Conservation (phyloP, 2,329 filamentous ascomycete genomes). For the Exserohilum rostratum region DNA sequence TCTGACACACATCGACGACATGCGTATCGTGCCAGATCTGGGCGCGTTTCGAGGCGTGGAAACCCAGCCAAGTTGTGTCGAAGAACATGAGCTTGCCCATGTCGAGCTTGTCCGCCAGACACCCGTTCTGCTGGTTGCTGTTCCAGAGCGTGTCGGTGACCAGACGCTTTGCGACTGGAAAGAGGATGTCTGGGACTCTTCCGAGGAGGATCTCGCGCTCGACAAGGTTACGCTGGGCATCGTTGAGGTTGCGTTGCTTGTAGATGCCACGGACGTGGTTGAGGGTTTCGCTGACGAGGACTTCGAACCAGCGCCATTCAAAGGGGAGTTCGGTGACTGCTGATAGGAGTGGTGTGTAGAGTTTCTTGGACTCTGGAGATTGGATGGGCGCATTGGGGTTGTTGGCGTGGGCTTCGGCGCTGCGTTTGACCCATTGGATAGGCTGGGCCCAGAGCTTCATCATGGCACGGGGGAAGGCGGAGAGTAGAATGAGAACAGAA, state of each 20-base stretch:
- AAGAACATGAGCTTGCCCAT: slow-evolving; percentile 73
- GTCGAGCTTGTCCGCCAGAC: slow-evolving; percentile 66
- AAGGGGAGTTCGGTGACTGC: slow-evolving; percentile 50
- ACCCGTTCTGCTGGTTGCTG: slow-evolving; percentile 43
- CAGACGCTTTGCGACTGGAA: slow-evolving; percentile 56
- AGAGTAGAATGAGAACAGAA: slow-evolving; percentile 40
- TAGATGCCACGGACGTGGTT: slow-evolving; percentile 68
- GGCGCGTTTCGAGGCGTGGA: slow-evolving; percentile 63
- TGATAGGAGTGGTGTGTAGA: slow-evolving; percentile 48
- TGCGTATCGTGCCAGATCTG: slow-evolving; percentile 67
- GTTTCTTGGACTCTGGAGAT: slow-evolving; percentile 52
- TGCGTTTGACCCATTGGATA: slow-evolving; percentile 39
- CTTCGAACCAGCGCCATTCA: slow-evolving; percentile 54
- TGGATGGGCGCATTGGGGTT: slow-evolving; percentile 49
- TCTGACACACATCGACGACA: slow-evolving; percentile 64
- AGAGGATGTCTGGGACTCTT: slow-evolving; percentile 58
- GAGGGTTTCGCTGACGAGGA: slow-evolving; percentile 64
- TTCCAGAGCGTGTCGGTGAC: slow-evolving; percentile 49
- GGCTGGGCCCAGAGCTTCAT: slow-evolving; percentile 46
- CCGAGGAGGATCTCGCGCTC: slow-evolving; percentile 62
- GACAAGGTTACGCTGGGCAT: slow-evolving; percentile 53
- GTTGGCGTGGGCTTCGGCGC: slow-evolving; percentile 33
- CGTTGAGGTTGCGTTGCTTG: slow-evolving; percentile 52
- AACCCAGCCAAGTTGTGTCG: slow-evolving; percentile 72
- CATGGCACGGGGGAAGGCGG: slow-evolving; percentile 46